Base-by-base conservation (phyloP, 768 basidiomycete species). In the Russula earlei region DNA sequence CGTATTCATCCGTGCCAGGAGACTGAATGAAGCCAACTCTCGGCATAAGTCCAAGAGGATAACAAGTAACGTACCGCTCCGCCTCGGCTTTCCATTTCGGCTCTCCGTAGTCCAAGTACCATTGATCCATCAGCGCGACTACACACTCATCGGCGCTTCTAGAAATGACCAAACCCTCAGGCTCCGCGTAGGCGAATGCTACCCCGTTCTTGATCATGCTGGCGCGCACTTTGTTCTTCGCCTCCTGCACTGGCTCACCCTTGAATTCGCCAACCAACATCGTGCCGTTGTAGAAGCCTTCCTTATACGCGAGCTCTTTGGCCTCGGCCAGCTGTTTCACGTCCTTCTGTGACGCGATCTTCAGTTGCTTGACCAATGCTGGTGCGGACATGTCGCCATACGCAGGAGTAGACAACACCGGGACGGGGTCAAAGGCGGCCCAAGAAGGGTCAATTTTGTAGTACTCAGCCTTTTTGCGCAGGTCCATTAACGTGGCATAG, bases 21-120 rank as follows among this genome's bases (percentile, higher is more conserved):
- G 72, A 60, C 92, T 96, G 38, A 61, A 1, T 41, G 36, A 34
- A 12, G 53, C 14, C 25, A 48, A 43, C 53, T 42, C 36, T 53
- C 31, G 45, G 49, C 31, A 44, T 40, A 31, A 22, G 15, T 49
- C 36, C n/a, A 36, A 49, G 22, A 20, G 54, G 38, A 37, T 42
- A 19, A 38, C 37, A 36, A 50, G 24, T 4, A 2, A 77, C 83
- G 50, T 66, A 91, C 91, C 77, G 83, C 69, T 92, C 87, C 5
- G 91, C 82, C 65, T 89, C 79, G 15, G 77, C 80, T 69, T 85
- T 88, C 96, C 96, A 99, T n/a, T 69, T 67, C 1, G 81, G 69
- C 74, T 97, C 92, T 63, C 95, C 96, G 64, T 97, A 99, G 70
- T 98, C 92, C 69, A 98, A 72, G 70, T 98, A 99, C 94, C 95